Conservation (phyloP, 345 rosid species). For the Garcia nutans region DNA sequence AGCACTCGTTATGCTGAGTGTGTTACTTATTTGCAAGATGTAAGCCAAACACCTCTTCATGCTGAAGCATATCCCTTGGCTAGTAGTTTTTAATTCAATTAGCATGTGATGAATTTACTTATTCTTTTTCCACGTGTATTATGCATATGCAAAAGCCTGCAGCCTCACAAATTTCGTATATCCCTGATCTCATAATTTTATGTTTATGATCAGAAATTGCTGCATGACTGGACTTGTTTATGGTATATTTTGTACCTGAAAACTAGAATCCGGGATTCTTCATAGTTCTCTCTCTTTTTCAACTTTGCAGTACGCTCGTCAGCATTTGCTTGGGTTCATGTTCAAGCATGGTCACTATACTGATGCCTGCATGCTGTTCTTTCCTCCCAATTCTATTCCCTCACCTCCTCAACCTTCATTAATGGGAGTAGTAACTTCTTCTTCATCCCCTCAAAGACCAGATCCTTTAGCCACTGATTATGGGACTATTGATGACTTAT, state of each 20-base stretch:
- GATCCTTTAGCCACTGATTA: slow-evolving; percentile 90
- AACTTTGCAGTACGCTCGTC: slow-evolving; percentile 79
- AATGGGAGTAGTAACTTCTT: slow-evolving; percentile 52
- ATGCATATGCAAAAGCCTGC: background rate
- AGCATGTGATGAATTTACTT: slow-evolving; percentile 1
- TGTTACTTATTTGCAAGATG: slow-evolving; percentile 82
- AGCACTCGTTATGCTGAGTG: slow-evolving; percentile 72
- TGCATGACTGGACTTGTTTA: background rate
- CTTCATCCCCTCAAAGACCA: slow-evolving; percentile 84
- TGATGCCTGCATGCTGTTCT: slow-evolving; percentile 84
- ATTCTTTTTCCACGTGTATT: background rate
- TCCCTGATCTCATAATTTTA: background rate
- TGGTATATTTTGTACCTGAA: background rate
- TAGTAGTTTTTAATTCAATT: background rate
- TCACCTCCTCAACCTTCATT: slow-evolving; percentile 65
- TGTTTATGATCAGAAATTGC: background rate
- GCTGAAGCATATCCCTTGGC: background rate
- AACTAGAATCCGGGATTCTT: background rate
- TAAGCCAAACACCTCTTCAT: slow-evolving; percentile 32
- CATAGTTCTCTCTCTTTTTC: slow-evolving; percentile 9
- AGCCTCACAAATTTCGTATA: no score
- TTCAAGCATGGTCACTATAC: slow-evolving; percentile 80
- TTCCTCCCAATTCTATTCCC: slow-evolving; percentile 74
- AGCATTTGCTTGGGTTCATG: slow-evolving; percentile 81
- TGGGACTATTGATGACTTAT: slow-evolving; percentile 87